These are phyloP conservation scores for Singerocomus inundabilis DNA, from an alignment of 1,284 basidiomycete genomes.

Conservation along the genomic window DNA sequence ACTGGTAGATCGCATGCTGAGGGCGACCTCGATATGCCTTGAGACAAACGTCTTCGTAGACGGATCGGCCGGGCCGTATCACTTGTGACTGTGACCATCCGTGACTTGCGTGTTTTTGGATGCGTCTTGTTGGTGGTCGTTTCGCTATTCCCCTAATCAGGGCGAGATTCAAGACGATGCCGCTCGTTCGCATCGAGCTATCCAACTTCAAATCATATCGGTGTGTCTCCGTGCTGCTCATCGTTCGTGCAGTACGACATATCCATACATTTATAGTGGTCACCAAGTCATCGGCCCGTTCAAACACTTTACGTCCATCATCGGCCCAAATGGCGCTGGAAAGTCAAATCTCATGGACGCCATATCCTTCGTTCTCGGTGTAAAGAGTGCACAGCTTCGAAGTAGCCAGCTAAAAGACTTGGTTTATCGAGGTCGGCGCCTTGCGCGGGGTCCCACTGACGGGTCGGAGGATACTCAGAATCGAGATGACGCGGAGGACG, in stretches of 20 bases:
- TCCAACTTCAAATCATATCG: slow-evolving; percentile 94
- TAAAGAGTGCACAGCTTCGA: slow-evolving; percentile 90
- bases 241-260: slow-evolving; percentile 5
- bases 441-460: slow-evolving; percentile 57
- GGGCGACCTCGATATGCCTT: not conserved
- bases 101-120: slow-evolving; percentile 27
- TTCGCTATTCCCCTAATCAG: slow-evolving; percentile 22
- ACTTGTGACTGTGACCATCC: slow-evolving; percentile 16
- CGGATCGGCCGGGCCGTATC: not conserved
- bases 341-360: slow-evolving; percentile 99
- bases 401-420: slow-evolving; percentile 94
- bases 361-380: slow-evolving; percentile 97
- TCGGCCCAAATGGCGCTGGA: slow-evolving; percentile 98
- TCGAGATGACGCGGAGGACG: slow-evolving; percentile 45
- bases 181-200: slow-evolving; percentile 77
- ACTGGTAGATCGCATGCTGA: not conserved
- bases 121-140: slow-evolving; percentile 25
- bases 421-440: slow-evolving; percentile 86
- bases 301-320: slow-evolving; percentile 90
- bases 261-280: slow-evolving; percentile 46
- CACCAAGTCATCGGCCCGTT: slow-evolving; percentile 90
- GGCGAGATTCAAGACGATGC: slow-evolving; percentile 46
- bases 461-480: slow-evolving; percentile 47
- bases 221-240: slow-evolving; percentile 33
- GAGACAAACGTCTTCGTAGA: not conserved